Evolutionary conservation across 2,329 filamentous ascomycete genomes (phyloP).

Genomic region (Dothideomycetes sp.): DNA sequence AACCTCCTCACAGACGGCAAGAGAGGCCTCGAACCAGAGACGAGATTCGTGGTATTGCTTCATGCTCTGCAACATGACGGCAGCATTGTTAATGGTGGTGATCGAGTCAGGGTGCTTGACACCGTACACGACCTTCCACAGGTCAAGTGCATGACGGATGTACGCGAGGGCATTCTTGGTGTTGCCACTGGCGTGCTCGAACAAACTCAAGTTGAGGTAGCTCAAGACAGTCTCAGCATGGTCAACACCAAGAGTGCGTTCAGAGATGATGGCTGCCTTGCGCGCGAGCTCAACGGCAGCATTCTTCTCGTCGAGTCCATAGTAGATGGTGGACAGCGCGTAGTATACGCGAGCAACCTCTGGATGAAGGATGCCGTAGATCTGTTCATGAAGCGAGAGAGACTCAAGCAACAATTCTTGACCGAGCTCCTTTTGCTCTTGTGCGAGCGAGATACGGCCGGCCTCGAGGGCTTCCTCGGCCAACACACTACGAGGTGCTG

Average conservation of each 20-base stretch:
- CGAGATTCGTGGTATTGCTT: slow-evolving; percentile 93
- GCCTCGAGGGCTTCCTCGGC: slow-evolving; percentile 95
- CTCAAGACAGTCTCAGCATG: slow-evolving; percentile 87
- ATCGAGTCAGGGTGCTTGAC: slow-evolving; percentile 91
- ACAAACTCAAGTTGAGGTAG: slow-evolving; percentile 91
- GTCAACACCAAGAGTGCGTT: slow-evolving; percentile 88
- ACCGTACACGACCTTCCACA: slow-evolving; percentile 97
- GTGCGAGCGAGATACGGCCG: slow-evolving; percentile 88
- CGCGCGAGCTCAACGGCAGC: slow-evolving; percentile 89
- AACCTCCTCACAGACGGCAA: slow-evolving; percentile 78
- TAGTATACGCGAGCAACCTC: slow-evolving; percentile 95
- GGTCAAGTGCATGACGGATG: slow-evolving; percentile 81
- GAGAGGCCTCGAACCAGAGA: slow-evolving; percentile 76
- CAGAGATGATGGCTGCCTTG: slow-evolving; percentile 92
- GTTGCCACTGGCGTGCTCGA: slow-evolving; percentile 86
- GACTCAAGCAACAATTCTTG: slow-evolving; percentile 95
- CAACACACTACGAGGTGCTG: slow-evolving; percentile 77
- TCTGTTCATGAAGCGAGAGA: slow-evolving; percentile 91
- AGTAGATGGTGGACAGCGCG: slow-evolving; percentile 89
- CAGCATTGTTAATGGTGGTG: slow-evolving; percentile 96
- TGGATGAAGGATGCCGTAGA: slow-evolving; percentile 93
- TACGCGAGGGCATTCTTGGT: slow-evolving; percentile 81
- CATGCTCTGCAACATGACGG: slow-evolving; percentile 93
- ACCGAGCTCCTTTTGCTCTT: slow-evolving; percentile 89
- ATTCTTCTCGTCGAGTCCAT: slow-evolving; percentile 95